Evolutionary conservation across 768 basidiomycete species (phyloP), one percentile per base, ranked within the genome.

Genomic region (Lactifluus rugatus): DNA sequence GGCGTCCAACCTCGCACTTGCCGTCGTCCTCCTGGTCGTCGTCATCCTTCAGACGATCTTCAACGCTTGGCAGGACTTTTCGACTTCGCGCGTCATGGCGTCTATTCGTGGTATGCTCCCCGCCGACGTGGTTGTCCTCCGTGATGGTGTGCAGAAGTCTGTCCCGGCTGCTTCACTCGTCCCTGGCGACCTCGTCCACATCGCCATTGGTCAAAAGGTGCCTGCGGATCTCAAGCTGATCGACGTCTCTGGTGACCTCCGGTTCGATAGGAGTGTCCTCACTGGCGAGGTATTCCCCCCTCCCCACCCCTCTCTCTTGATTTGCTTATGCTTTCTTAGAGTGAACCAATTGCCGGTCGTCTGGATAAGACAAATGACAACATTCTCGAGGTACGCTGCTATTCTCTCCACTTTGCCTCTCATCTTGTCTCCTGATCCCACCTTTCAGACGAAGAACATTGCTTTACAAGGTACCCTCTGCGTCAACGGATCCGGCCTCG

Each of bases 191-290:
- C 67, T 89, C 28, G 78, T 87, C 52, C 72, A 75, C 1, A 77
- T 88, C 65, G 71, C 71, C 25, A 77, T 86, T 56, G 87, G 87
- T 25, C 81, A 82, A 65, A 81, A 84, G 16, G 78, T 87, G 2
- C 87, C 87, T 0, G 85, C 86, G 4, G 87, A 89, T 64, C 57
- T 88, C 16, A 77, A 81, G 49, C 71, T 89, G n/a, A 75, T 86
- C 36, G 73, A 81, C 4, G 76, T 75, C 23, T 79, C 78, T 21
- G 70, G 76, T 2, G 84, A 86, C 65, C 68, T 84, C 39, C 75
- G 76, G 55, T 80, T 85, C 48, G 85, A 86, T 62, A 73, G 83
- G 31, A 78, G 81, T 32, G 76, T 85, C 39, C 73, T 87, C n/a
- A 87, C 85, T 5, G 82, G 81, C 16, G 81, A 83, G 69, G 78